These are phyloP conservation scores for Ceriops decandra DNA, from an alignment of 345 rosid genomes.

Conservation along the genomic window DNA sequence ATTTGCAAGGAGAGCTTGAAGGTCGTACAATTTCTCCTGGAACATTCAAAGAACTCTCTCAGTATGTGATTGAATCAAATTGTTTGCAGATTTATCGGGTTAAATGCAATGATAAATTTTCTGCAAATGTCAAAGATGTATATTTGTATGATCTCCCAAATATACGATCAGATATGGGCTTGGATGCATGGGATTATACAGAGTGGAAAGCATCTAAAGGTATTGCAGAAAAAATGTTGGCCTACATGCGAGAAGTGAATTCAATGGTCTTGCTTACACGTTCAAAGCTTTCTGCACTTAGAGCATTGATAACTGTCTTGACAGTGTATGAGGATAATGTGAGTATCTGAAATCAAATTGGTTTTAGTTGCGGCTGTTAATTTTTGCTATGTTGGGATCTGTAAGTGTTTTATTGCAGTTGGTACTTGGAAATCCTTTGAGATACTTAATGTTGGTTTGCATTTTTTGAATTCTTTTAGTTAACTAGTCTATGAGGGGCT, in stretches of 20 bases:
- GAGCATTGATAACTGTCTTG: constrained; percentile 57
- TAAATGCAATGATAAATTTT: constrained; percentile 29
- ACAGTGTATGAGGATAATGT: constrained; percentile 55
- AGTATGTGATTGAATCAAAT: constrained; percentile 47
- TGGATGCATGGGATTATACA: constrained; percentile 72
- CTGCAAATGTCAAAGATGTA: constrained; percentile 26
- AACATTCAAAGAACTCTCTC: constrained; percentile 79
- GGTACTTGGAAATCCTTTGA: neutral
- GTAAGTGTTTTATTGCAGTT: neutral
- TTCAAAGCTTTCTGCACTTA: constrained; percentile 61
- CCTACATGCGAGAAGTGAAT: constrained; percentile 59
- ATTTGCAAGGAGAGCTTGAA: constrained; percentile 87
- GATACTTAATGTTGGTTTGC: neutral
- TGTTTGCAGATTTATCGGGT: constrained; percentile 48
- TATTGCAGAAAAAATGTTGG: constrained; percentile 57
- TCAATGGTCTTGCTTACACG: constrained; percentile 56
- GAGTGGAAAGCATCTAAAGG: constrained; percentile 65
- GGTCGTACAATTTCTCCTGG: constrained; percentile 80
- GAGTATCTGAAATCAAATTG: constrained; percentile 38
- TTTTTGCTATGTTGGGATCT: constrained; percentile 3
- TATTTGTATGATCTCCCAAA: constrained; percentile 47
- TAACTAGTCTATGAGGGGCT: no score
- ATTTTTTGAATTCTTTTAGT: no score
- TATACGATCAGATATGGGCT: constrained; percentile 49
- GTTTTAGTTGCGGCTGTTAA: constrained; percentile 5